Evolutionary conservation across 805 yeast genomes (phyloP).

Genomic region (Nakazawaea sp.): DNA sequence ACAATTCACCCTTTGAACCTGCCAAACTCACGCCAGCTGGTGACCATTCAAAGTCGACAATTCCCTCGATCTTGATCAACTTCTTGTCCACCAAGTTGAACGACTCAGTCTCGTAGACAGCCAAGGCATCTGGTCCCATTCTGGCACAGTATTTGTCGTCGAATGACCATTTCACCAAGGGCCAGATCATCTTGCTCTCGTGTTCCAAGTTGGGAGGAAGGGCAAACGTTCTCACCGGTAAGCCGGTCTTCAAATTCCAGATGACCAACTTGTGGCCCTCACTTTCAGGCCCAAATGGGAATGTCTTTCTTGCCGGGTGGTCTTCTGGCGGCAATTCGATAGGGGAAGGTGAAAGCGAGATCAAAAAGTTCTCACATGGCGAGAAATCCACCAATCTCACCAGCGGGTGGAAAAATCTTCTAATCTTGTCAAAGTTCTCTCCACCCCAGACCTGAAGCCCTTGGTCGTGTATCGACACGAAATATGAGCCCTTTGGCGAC

Average conservation of each 20-base stretch:
- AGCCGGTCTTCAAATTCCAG: slow-evolving; percentile 84
- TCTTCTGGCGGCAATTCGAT: slow-evolving; percentile 63
- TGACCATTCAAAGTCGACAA: slow-evolving; percentile 90
- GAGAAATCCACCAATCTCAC: slow-evolving; percentile 88
- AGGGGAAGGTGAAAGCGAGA: slow-evolving; percentile 85
- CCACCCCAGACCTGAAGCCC: slow-evolving; percentile 98
- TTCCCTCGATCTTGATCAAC: slow-evolving; percentile 73
- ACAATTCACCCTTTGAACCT: slow-evolving; percentile 41
- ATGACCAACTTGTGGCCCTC: slow-evolving; percentile 91
- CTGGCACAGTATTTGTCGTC: slow-evolving; percentile 94
- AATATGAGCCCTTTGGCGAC: slow-evolving; percentile 88
- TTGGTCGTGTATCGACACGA: slow-evolving; percentile 85
- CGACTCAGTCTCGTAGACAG: slow-evolving; percentile 74
- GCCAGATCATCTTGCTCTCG: slow-evolving; percentile 80
- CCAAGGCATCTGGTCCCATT: slow-evolving; percentile 86
- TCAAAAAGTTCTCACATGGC: slow-evolving; percentile 84
- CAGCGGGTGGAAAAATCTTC: slow-evolving; percentile 80
- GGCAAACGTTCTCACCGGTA: slow-evolving; percentile 86
- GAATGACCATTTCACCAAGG: slow-evolving; percentile 90
- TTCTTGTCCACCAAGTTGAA: slow-evolving; percentile 85
- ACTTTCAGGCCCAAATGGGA: slow-evolving; percentile 81
- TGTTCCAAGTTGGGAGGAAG: slow-evolving; percentile 67
- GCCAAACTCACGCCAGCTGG: slow-evolving; percentile 77
- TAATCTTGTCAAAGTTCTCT: slow-evolving; percentile 60
- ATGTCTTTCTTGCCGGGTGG: slow-evolving; percentile 55